phyloP scores from a whole-genome alignment of 805 yeast genomes.

The Wickerhamiella shivajii region DNA sequence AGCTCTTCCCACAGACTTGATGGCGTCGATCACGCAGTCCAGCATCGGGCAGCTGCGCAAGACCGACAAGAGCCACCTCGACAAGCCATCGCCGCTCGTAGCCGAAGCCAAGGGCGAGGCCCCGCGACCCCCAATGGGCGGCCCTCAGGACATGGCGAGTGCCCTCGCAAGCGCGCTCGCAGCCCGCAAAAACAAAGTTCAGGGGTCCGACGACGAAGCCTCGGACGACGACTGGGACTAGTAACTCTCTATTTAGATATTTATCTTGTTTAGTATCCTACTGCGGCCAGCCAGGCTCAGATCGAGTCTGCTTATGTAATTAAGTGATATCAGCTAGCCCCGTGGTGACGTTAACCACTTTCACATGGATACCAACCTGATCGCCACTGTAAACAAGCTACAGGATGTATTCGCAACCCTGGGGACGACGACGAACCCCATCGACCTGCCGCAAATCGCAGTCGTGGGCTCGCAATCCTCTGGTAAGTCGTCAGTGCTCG shows the following conservation, averaged over 20 bases:
- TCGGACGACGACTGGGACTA: slow-evolving; percentile 60
- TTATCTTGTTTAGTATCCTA: background rate
- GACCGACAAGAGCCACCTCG: slow-evolving; percentile 72
- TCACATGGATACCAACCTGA: slow-evolving; percentile 55
- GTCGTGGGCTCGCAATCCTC: slow-evolving; percentile 87
- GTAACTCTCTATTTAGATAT: background rate
- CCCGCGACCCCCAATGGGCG: slow-evolving; percentile 28
- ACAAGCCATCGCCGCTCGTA: slow-evolving; percentile 56
- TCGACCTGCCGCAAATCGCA: slow-evolving; percentile 87
- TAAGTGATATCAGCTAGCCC: too few species aligned
- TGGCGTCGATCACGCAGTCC: slow-evolving; percentile 75
- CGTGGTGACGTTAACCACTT: too few species aligned
- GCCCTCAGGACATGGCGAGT: slow-evolving; percentile 60
- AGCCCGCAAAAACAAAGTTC: slow-evolving; percentile 68
- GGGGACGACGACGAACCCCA: slow-evolving; percentile 88
- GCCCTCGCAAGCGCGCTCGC: slow-evolving; percentile 79
- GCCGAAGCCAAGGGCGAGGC: slow-evolving; percentile 60
- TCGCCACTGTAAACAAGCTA: slow-evolving; percentile 68
- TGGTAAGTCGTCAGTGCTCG: slow-evolving; percentile 81
- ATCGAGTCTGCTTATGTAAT: background rate
- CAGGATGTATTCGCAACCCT: slow-evolving; percentile 96
- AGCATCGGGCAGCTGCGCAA: slow-evolving; percentile 56
- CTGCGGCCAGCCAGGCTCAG: background rate
- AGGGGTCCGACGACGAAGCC: slow-evolving; percentile 70
- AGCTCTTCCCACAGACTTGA: slow-evolving; percentile 35